These are phyloP conservation scores for Aspergillus panamensis DNA, from an alignment of 495 filamentous ascomycete genomes.

Conservation along the genomic window DNA sequence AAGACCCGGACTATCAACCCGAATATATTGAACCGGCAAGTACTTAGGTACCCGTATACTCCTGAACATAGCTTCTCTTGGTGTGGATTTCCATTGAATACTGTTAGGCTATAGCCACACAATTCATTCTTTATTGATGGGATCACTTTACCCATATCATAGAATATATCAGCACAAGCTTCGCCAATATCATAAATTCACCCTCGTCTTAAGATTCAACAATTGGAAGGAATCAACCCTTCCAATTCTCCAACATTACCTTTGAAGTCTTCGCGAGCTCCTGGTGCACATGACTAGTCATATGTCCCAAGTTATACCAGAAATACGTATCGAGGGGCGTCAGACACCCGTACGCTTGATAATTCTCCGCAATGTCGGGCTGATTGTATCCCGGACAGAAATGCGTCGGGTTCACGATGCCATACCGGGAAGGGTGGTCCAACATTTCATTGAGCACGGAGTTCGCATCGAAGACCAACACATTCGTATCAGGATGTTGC, in stretches of 20 bases:
- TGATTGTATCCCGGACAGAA: constrained; percentile 49
- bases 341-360: constrained; percentile 45
- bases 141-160: no score
- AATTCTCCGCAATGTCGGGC: constrained; percentile 44
- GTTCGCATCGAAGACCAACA: constrained; percentile 47
- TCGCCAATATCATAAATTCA: no score
- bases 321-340: constrained; percentile 47
- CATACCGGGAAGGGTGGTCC: constrained; percentile 41
- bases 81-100: no score
- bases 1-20: neutral
- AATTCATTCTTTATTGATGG: no score
- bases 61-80: no score
- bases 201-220: no score
- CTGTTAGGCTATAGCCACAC: no score
- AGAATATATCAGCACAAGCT: no score
- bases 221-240: neutral
- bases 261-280: constrained; percentile 33
- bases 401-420: constrained; percentile 47
- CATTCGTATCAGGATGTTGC: constrained; percentile 29
- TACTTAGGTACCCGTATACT: no score
- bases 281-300: constrained; percentile 45
- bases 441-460: constrained; percentile 39
- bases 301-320: constrained; percentile 51
- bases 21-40: neutral
- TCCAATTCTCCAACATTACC: constrained; percentile 24